Evolutionary conservation across 805 yeast genomes (phyloP), one percentile per base, ranked within the genome.

Genomic region (Barnettozyma populi): DNA sequence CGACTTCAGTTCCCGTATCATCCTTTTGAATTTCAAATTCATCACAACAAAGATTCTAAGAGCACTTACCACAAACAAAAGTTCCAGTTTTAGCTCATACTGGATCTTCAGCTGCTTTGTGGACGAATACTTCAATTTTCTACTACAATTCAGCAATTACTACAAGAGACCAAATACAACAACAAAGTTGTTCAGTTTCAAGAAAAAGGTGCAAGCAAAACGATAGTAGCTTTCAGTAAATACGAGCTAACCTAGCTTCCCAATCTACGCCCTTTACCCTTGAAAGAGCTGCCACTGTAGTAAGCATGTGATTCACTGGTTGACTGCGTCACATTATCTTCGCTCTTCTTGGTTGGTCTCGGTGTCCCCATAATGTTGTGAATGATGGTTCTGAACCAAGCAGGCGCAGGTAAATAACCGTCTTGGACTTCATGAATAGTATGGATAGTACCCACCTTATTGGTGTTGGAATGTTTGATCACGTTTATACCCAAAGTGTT

Each of bases 371-470:
- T 45, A 24, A 59, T 43, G 27, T 43, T 45, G 5, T 65, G 62
- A 23, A 69, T 50, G 6, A 66, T 29, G 0, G 52, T 43, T 44
- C 57, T 64, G 46, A 73, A 62, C 76, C 76, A 72, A 3, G 37
- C 46, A 14, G 87, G 87, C 1, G 86, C 84, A 45, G 71, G 72
- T 47, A 79, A 67, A 51, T 77, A 72, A 1, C 86, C 86, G 38
- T 69, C 66, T 49, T 73, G 79, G 21, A 75, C 73, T 35, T 76
- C 58, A 36, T 60, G 57, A 11, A 63, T 51, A 0, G 64, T 57
- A 38, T 58, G 49, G 7, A 62, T 53, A 2, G 66, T 63, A 1
- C 68, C 68, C 13, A 64, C 65, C 50, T 67, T 58, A 38, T 64
- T 48, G 48, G 62, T 23, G 52, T 61, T 41, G 48, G 56, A 45